These are phyloP conservation scores for Penicillium malachiteum DNA, from an alignment of 495 filamentous ascomycete genomes.

Conservation along the genomic window DNA sequence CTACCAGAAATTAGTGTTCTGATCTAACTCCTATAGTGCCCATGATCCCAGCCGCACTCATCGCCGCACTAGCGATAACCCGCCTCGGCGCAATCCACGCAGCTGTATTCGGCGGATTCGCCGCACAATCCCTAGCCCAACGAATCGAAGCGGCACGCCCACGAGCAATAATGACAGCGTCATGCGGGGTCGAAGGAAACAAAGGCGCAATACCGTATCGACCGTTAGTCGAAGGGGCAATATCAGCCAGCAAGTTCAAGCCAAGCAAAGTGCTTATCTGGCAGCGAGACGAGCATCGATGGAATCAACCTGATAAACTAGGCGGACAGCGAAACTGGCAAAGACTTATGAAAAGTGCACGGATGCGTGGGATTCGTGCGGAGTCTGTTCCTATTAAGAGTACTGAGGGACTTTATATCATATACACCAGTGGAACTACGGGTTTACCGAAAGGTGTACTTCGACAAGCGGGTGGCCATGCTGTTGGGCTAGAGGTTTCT, in stretches of 20 bases:
- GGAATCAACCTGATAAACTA: slow-evolving; percentile 63
- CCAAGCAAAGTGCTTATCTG: slow-evolving; percentile 70
- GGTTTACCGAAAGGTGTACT: slow-evolving; percentile 87
- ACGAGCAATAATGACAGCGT: slow-evolving; percentile 77
- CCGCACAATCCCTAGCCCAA: slow-evolving; percentile 76
- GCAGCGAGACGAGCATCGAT: slow-evolving; percentile 73
- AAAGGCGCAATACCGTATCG: slow-evolving; percentile 74
- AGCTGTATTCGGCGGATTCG: slow-evolving; percentile 92
- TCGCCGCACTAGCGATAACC: slow-evolving; percentile 77
- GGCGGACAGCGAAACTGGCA: slow-evolving; percentile 78
- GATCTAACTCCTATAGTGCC: slow-evolving; percentile 60
- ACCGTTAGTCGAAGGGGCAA: slow-evolving; percentile 67
- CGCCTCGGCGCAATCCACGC: slow-evolving; percentile 86
- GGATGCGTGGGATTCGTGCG: slow-evolving; percentile 60
- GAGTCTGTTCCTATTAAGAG: slow-evolving; percentile 74
- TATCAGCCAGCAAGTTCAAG: slow-evolving; percentile 57
- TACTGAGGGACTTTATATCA: slow-evolving; percentile 80
- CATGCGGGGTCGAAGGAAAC: slow-evolving; percentile 85
- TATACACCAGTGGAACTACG: slow-evolving; percentile 86
- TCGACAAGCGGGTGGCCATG: slow-evolving; percentile 80
- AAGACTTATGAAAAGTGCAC: slow-evolving; percentile 65
- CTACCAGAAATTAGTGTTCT: neutral
- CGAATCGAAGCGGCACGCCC: slow-evolving; percentile 81
- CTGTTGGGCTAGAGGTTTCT: slow-evolving; percentile 77
- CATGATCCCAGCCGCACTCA: slow-evolving; percentile 87